These are phyloP conservation scores for Kickxella alabastrina DNA, from an alignment of 192 early-diverging fungal species.

Conservation along the genomic window DNA sequence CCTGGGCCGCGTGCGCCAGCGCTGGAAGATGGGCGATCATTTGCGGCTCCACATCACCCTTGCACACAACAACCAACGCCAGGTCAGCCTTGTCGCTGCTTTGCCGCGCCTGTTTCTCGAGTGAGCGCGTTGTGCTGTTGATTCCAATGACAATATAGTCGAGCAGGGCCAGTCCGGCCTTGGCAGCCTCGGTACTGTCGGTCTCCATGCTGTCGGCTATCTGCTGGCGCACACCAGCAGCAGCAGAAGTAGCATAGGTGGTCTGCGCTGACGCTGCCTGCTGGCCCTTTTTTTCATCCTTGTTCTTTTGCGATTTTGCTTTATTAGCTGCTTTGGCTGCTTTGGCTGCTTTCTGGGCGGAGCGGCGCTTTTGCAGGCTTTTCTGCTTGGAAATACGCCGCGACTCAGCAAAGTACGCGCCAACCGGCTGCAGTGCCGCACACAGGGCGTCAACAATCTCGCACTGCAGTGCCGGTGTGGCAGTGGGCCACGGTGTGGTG, in stretches of 20 bases:
- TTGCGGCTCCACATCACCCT: constrained; percentile 35
- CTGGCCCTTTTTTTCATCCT: neutral
- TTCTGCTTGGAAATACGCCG: constrained; percentile 22
- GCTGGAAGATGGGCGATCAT: constrained; percentile 38
- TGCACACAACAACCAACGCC: constrained; percentile 38
- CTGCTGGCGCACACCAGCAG: neutral
- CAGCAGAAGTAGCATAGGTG: too few relatives aligned
- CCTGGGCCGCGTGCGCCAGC: constrained; percentile 27
- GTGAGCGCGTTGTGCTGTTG: constrained; percentile 35
- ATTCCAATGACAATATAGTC: constrained; percentile 31
- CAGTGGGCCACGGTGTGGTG: constrained; percentile 31
- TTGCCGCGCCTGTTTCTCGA: constrained; percentile 29
- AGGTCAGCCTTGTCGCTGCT: constrained; percentile 1
- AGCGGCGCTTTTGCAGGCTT: constrained; percentile 9
- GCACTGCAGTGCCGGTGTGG: constrained; percentile 3
- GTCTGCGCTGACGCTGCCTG: neutral
- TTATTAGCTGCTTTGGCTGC: too few relatives aligned
- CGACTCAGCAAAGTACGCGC: constrained; percentile 24
- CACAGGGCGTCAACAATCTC: constrained; percentile 23
- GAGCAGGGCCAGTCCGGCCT: constrained; percentile 11
- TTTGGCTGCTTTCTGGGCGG: constrained; percentile 2
- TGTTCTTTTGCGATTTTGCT: too few relatives aligned
- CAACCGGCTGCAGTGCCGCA: constrained; percentile 20
- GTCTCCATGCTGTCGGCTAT: neutral
- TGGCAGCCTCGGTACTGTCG: neutral